phyloP scores from a whole-genome alignment of 2,329 filamentous ascomycete species.

The Berkeleyomyces basicola region DNA sequence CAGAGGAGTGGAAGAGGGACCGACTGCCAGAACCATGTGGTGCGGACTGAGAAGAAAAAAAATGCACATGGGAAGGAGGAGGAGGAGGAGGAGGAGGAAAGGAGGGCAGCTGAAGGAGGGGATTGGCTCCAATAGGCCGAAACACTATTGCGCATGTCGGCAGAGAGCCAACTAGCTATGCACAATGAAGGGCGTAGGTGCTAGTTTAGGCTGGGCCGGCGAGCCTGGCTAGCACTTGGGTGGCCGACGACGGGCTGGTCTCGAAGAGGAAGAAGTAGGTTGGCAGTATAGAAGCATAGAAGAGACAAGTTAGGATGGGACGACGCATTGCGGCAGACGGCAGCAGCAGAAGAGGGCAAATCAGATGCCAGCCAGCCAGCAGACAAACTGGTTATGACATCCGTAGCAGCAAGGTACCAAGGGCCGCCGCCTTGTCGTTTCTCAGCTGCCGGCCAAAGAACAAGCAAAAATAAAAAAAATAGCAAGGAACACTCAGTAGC shows the following conservation, averaged over 20 bases:
- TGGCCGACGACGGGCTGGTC: neutral
- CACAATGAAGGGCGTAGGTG: no score
- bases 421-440: neutral
- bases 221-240: neutral
- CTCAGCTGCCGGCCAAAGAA: neutral
- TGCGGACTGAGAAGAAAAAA: neutral
- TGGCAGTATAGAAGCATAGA: neutral
- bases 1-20: neutral
- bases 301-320: neutral
- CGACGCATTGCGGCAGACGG: neutral
- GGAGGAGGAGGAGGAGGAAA: neutral
- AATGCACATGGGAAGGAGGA: neutral
- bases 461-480: neutral
- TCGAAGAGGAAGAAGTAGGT: neutral
- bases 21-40: neutral
- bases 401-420: neutral
- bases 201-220: neutral
- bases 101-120: constrained; percentile 1
- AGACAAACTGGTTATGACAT: neutral
- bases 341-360: neutral
- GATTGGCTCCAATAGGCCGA: neutral
- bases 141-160: neutral
- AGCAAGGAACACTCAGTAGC: neutral
- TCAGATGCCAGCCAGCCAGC: neutral
- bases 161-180: no score